Base-by-base conservation (phyloP, 768 basidiomycete species). In the Tricholoma furcatifolium region DNA sequence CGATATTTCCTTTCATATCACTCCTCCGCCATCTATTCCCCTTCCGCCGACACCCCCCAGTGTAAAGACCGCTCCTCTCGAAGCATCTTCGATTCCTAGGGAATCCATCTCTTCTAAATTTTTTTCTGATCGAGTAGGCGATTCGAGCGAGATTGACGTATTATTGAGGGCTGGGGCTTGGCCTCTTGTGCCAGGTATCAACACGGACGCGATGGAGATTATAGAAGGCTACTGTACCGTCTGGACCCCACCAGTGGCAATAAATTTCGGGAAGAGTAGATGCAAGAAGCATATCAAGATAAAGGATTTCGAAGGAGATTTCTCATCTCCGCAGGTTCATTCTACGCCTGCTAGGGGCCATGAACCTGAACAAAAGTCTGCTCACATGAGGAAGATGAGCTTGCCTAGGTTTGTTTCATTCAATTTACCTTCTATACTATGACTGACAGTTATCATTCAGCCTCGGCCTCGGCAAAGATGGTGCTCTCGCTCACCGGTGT, bases 11-110 rank as follows among this genome's bases (percentile, higher is more conserved):
- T 69, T 72, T 60, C 71, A 63, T 55, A 68, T 73, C 55, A 81
- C 73, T 61, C 82, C 83, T 9, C 87, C 87, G 27, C 87, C 87
- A 4, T 74, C 82, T 1, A 79, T 81, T 58, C 87, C 87, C 9
- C 76, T 88, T 31, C 87, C 87, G 10, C 87, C 87, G 2, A 90
- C 86, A n/a, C 87, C 87, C 27, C 85, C 84, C 1, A 84, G 76
- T 52, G 78, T 87, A 43, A 74, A 78, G 59, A 76, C 75, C 24
- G 82, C 79, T 43, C 80, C 78, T 46, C 75, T 76, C n/a, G 7
- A 27, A 7, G 80, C 77, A 36, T 67, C 75, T 62, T 72, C 82
- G 23, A 67, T 72, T 3, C 85, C 87, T 67, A 78, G 80, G 67
- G 84, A 82, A 58, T 85, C 83, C 0, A 79, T 79, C 56, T 85